Base-by-base conservation (phyloP, 371 early-diverging fungal species). In the Lichtheimia ramosa region DNA sequence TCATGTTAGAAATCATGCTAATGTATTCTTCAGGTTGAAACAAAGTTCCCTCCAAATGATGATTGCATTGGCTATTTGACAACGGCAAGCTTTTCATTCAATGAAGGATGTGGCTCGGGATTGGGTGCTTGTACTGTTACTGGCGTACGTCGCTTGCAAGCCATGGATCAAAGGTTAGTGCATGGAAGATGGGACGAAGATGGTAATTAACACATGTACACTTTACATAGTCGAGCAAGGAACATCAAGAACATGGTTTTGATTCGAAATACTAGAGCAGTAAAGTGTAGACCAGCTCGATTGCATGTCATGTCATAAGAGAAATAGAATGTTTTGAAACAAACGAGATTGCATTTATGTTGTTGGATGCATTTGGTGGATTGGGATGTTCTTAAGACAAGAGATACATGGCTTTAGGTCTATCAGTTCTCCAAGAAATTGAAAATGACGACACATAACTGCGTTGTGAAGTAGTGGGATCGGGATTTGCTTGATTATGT, bases 21-120 rank as follows among this genome's bases (percentile, higher is more conserved):
- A 5, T 16, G 34, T 16, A 16, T 5, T 6, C 1, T 21, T 41
- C 12, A 51, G 51, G 20, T 56, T 14, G 51, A 62, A 27, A 16
- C 41, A 18, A 48, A 48, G 14, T 61, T 62, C 18, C 56, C 58
- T 48, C 61, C 71, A 15, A 43, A 58, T 42, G 61, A 61, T 3
- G 68, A 67, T 10, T 72, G 84, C 16, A 75, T 91, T 57, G 93
- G 93, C 3, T 90, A 87, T 58, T 68, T 91, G 25, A 91, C 90
- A 1, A 84, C 86, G 4, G 91, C 90, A 2, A 79, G 82, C 15
- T 90, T 82, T 55, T 89, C 91, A 14, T 81, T 87, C 46, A 70
- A 77, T 12, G 71, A 82, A 34, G 93, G 91, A 4, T 62, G 80
- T 43, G 87, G 88, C 43, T 77, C 76, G 50, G 90, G 86, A 13